Conservation (phyloP, 257 asterid species). For the Solanum peruvianum region DNA sequence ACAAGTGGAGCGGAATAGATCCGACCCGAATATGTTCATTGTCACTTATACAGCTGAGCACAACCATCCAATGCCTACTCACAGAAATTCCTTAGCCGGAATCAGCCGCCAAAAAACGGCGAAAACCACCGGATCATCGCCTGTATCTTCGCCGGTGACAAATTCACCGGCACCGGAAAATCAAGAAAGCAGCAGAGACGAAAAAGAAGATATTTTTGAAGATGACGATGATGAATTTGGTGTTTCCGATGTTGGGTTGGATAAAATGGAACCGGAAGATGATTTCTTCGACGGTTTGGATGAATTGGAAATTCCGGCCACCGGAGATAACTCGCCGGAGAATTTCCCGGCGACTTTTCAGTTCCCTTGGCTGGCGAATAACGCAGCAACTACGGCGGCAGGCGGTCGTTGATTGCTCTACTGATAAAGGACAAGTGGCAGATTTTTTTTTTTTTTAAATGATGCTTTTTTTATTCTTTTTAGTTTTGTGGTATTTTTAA, state of each 20-base stretch:
- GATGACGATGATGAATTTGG: constrained; percentile 20
- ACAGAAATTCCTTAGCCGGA: constrained; percentile 54
- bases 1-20: constrained; percentile 52
- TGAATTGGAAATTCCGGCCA: constrained; percentile 3
- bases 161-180: constrained; percentile 2
- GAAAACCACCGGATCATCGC: constrained; percentile 4
- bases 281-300: constrained; percentile 38
- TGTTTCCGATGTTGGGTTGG: constrained; percentile 8
- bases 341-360: constrained; percentile 18
- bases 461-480: constrained; percentile 48
- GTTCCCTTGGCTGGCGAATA: constrained; percentile 44
- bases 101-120: constrained; percentile 24
- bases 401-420: constrained; percentile 57
- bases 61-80: constrained; percentile 42
- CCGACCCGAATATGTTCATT: constrained; percentile 48
- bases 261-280: constrained; percentile 12
- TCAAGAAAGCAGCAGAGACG: constrained; percentile 38
- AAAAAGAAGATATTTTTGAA: constrained; percentile 2
- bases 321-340: constrained; percentile 16
- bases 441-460: not conserved
- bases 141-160: not conserved
- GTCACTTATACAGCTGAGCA: constrained; percentile 61
- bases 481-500: constrained; percentile 18
- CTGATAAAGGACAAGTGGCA: not conserved
- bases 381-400: constrained; percentile 38